Evolutionary conservation across 2,329 filamentous ascomycete species (phyloP).

Genomic region (Lachnum nothofagi): DNA sequence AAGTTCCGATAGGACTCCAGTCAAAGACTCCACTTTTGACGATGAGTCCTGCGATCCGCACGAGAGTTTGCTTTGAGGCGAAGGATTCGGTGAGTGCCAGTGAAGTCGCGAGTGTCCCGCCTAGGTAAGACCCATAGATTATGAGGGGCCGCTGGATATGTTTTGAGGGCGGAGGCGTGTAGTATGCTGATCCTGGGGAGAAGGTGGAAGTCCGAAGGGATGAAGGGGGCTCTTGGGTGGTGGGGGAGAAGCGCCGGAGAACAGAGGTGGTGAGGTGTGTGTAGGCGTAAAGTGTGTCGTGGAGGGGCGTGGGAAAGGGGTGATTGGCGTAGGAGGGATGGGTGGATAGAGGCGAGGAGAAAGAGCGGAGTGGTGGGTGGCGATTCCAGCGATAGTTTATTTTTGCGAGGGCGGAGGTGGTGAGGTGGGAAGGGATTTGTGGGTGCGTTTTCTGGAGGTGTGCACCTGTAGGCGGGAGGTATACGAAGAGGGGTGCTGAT

Average conservation of each 20-base stretch:
- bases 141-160: slow-evolving; percentile 22
- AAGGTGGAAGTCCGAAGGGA: neutral
- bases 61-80: slow-evolving; percentile 35
- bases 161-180: slow-evolving; percentile 1
- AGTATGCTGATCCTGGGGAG: slow-evolving; percentile 4
- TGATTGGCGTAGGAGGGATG: slow-evolving; percentile 16
- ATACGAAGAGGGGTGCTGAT: slow-evolving; percentile 46
- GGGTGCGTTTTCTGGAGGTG: slow-evolving; percentile 40
- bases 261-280: slow-evolving; percentile 20
- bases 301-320: slow-evolving; percentile 52
- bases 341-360: slow-evolving; percentile 4
- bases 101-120: slow-evolving; percentile 52
- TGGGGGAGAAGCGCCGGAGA: slow-evolving; percentile 15
- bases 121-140: slow-evolving; percentile 54
- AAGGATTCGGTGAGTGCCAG: slow-evolving; percentile 53
- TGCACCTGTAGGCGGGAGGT: slow-evolving; percentile 44
- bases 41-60: slow-evolving; percentile 46
- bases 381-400: slow-evolving; percentile 56
- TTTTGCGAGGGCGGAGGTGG: slow-evolving; percentile 47
- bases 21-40: slow-evolving; percentile 59
- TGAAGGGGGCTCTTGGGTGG: neutral
- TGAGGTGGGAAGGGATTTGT: slow-evolving; percentile 34
- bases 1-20: slow-evolving; percentile 56
- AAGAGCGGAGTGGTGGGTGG: slow-evolving; percentile 7
- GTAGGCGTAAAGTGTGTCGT: slow-evolving; percentile 52